Conservation (phyloP, 2,329 filamentous ascomycete genomes). For the Monilinia fructicola region DNA sequence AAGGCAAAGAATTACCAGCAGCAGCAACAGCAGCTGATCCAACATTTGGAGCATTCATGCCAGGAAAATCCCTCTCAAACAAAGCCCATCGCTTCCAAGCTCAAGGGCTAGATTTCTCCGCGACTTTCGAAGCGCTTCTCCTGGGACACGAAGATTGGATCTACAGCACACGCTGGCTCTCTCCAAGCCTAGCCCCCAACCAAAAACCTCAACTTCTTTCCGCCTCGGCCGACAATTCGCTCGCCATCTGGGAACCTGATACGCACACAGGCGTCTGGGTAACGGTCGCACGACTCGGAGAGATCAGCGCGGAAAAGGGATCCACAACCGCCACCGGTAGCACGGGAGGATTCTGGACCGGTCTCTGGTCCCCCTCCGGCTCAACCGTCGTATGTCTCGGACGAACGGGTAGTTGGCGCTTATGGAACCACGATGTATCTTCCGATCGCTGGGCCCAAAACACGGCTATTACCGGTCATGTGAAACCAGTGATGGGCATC, state of each 20-base stretch:
- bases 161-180: slow-evolving; percentile 65
- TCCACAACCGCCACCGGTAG: slow-evolving; percentile 95
- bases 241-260: slow-evolving; percentile 91
- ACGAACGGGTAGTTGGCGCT: slow-evolving; percentile 88
- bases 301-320: slow-evolving; percentile 92
- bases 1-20: slow-evolving; percentile 63
- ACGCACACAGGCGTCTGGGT: slow-evolving; percentile 85
- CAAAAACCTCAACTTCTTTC: slow-evolving; percentile 71
- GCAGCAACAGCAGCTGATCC: slow-evolving; percentile 57
- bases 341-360: slow-evolving; percentile 94
- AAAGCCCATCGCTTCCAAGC: slow-evolving; percentile 78
- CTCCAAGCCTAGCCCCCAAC: slow-evolving; percentile 31
- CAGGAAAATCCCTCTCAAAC: slow-evolving; percentile 77
- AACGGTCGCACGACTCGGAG: slow-evolving; percentile 79
- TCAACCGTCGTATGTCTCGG: slow-evolving; percentile 76
- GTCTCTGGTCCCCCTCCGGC: slow-evolving; percentile 83
- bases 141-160: slow-evolving; percentile 99
- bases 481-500: slow-evolving; percentile 75
- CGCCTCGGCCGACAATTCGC: slow-evolving; percentile 90
- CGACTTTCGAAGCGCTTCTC: slow-evolving; percentile 91
- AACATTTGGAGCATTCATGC: slow-evolving; percentile 56
- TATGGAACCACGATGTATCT: slow-evolving; percentile 67
- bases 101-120: slow-evolving; percentile 62
- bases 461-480: slow-evolving; percentile 80
- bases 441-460: slow-evolving; percentile 73